Evolutionary conservation across 2,329 filamentous ascomycete species (phyloP), one percentile per base, ranked within the genome.

Genomic region (Thelonectria blattea): DNA sequence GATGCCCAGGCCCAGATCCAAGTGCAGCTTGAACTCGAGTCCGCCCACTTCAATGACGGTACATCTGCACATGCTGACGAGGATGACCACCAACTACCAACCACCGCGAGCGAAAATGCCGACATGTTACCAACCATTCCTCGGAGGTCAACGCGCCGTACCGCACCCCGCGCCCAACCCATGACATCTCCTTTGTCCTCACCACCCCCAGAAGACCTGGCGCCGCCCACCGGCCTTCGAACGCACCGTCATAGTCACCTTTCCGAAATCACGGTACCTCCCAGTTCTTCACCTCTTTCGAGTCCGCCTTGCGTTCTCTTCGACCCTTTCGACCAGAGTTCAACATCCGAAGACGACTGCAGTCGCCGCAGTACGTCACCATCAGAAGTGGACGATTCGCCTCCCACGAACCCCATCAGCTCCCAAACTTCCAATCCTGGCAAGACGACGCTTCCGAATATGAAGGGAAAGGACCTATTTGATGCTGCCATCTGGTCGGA

Each of bases 381-480:
- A 0, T 82, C 82, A 0, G 79, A 82, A 42, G 74, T 77, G 2
- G 81, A 82, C 27, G 80, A 81, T 47, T 76, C 76, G 5, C 75
- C 78, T 15, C 75, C 75, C 2, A 76, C 77, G 0, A 80, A 79
- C 15, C 71, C 75, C 2, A 69, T 77, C 22, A 74, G 73, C 46
- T 68, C 80, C 1, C 78, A 82, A 56, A 65, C 72, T 15, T 76
- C 78, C 62, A 71, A 55, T 61, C 74, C 55, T 5, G 61, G 71
- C 10, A 72, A 63, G 61, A 74, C 70, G 39, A 73, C 73, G 1
- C 71, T 89, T 1, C 85, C 85, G 1, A 86, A 88, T 48, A 83
- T 91, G 73, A 90, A 90, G 71, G 89, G 89, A 2, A 84, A 86
- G 56, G 89, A 92, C 68, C 76, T 92, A 3, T 92, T 92, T 66